These are phyloP conservation scores for Themeda triandra DNA, from an alignment of 176 grass and related monocot species.

Conservation along the genomic window DNA sequence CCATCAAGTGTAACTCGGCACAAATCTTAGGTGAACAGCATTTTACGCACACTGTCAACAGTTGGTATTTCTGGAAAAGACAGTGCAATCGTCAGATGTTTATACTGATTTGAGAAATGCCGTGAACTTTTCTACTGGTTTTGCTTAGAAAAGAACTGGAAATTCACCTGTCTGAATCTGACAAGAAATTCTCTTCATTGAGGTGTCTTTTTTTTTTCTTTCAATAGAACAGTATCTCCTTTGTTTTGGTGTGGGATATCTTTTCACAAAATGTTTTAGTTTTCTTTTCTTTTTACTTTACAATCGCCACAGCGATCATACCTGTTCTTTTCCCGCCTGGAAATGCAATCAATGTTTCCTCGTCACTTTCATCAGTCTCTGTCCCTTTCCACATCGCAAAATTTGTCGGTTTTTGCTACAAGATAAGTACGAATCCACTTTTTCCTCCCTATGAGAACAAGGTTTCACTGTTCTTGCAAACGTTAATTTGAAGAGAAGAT, in stretches of 20 bases:
- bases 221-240: neutral
- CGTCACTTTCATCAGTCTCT: constrained; percentile 10
- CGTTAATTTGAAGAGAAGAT: constrained; percentile 11
- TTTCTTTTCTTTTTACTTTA: neutral
- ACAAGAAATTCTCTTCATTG: neutral
- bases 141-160: neutral
- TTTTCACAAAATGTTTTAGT: neutral
- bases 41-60: neutral
- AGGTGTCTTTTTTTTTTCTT: neutral
- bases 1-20: neutral
- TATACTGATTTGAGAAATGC: neutral
- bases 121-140: neutral
- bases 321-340: neutral
- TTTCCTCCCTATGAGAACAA: constrained; percentile 13
- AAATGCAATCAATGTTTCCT: constrained; percentile 4
- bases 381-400: neutral
- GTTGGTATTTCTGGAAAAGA: neutral
- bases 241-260: neutral
- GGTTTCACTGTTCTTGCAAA: neutral
- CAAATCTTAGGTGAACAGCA: neutral
- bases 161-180: neutral
- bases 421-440: neutral
- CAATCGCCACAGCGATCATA: neutral
- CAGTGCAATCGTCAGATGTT: neutral
- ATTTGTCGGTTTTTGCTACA: constrained; percentile 10